Evolutionary conservation across 371 early-diverging fungal species (phyloP), one percentile per base, ranked within the genome.

Genomic region (Rhizomucor pusillus): DNA sequence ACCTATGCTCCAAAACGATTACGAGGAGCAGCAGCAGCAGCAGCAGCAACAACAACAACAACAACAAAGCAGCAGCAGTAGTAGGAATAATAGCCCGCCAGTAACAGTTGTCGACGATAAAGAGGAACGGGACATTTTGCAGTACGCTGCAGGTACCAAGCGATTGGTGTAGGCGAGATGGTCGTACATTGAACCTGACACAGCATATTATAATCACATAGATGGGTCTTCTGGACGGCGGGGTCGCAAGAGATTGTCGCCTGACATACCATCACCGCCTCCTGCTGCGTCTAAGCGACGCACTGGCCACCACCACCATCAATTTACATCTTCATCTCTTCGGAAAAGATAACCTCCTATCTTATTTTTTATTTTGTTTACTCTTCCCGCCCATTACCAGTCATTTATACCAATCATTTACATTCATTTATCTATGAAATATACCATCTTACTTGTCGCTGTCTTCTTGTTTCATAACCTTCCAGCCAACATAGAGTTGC

Each of bases 1-100:
- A 43, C 81, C 67, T 14, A 71, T 71, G 67, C 53, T 67, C 3
- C 63, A 67, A 47, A 59, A 63, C 52, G 63, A 67, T 13, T 53
- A 56, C 33, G 54, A 59, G 44, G 55, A 55, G 25, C 55, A 37
- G 14, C 37, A 45, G 47, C n/a, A 41, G 19, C 12, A 14, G 19
- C 3, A 3, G 5, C 19, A 19, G 41, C 37, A 37, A 37, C 37
- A 14, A 37, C n/a, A n/a, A n/a, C n/a, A n/a, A n/a, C n/a, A n/a
- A n/a, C n/a, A n/a, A n/a, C n/a, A n/a, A n/a, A n/a, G n/a, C n/a
- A n/a, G n/a, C n/a, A n/a, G n/a, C n/a, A n/a, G n/a, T n/a, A n/a
- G n/a, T n/a, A n/a, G n/a, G n/a, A n/a, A n/a, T n/a, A n/a, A n/a
- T n/a, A n/a, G n/a, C n/a, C n/a, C n/a, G n/a, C n/a, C n/a, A n/a